Conservation (phyloP, 441 rosid species). For the Adansonia rubrostipa region DNA sequence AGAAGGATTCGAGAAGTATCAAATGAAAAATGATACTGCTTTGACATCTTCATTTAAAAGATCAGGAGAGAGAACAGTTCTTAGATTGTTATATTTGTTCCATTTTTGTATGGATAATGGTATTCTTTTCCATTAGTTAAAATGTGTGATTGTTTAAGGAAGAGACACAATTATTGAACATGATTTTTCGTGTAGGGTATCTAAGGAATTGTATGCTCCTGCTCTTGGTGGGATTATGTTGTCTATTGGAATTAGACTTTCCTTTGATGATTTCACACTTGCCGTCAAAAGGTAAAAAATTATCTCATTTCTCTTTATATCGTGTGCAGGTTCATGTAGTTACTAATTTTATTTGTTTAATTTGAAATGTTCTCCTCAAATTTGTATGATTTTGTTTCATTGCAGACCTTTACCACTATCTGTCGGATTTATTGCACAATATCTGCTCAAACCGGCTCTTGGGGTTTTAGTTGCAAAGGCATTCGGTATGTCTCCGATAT, state of each 20-base stretch:
- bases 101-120: not conserved
- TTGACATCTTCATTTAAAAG: constrained; percentile 21
- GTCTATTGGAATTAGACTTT: constrained; percentile 89
- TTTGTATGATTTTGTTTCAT: constrained; percentile 28
- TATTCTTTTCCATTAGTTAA: not conserved
- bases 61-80: not conserved
- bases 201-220: constrained; percentile 91
- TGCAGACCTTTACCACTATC: constrained; percentile 88
- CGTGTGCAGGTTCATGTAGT: not conserved
- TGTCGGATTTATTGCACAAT: constrained; percentile 78
- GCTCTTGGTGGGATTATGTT: constrained; percentile 98
- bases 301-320: not conserved
- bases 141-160: not conserved
- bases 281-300: constrained; percentile 70
- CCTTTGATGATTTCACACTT: constrained; percentile 82
- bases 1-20: not conserved
- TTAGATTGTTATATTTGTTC: not conserved
- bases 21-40: not conserved
- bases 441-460: constrained; percentile 75
- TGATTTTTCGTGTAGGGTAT: constrained; percentile 64
- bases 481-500: constrained; percentile 70
- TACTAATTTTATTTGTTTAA: constrained; percentile 7
- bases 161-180: not conserved
- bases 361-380: constrained; percentile 24
- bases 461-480: constrained; percentile 77